These are phyloP conservation scores for Saccharomycopsis fermentans DNA, from an alignment of 805 yeast genomes.

Conservation along the genomic window DNA sequence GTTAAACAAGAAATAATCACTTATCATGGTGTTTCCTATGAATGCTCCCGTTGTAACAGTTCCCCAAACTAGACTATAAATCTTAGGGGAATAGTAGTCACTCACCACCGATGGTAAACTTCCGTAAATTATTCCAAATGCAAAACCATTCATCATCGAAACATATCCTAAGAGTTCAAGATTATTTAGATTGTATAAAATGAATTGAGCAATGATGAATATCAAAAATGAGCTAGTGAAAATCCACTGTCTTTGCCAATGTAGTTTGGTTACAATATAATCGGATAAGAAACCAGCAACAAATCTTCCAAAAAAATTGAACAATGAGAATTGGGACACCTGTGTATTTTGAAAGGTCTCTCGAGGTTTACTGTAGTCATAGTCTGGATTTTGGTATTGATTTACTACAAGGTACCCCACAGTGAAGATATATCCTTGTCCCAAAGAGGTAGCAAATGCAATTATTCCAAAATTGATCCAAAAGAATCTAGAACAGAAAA, in stretches of 20 bases:
- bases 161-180: conserved; percentile 35
- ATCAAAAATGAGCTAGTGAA: conserved; percentile 33
- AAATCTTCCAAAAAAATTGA: conserved; percentile 22
- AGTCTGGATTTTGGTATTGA: conserved; percentile 23
- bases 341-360: conserved; percentile 12
- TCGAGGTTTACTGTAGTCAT: conserved; percentile 3
- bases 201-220: conserved; percentile 29
- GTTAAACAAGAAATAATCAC: conserved; percentile 44
- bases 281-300: conserved; percentile 60
- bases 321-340: conserved; percentile 14
- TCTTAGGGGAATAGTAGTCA: conserved; percentile 56
- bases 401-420: conserved; percentile 63
- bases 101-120: conserved; percentile 69
- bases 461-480: conserved; percentile 4
- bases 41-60: conserved; percentile 63
- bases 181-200: conserved; percentile 28
- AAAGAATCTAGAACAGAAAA: conserved; percentile 13
- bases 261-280: conserved; percentile 37
- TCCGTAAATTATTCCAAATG: conserved; percentile 66
- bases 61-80: conserved; percentile 72
- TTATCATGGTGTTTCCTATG: conserved; percentile 40
- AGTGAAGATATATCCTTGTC: conserved; percentile 63
- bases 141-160: conserved; percentile 48
- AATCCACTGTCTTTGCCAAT: conserved; percentile 59
- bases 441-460: conserved; percentile 25